phyloP scores from a whole-genome alignment of 2,329 filamentous ascomycete genomes.

The Fusarium pininemorale region DNA sequence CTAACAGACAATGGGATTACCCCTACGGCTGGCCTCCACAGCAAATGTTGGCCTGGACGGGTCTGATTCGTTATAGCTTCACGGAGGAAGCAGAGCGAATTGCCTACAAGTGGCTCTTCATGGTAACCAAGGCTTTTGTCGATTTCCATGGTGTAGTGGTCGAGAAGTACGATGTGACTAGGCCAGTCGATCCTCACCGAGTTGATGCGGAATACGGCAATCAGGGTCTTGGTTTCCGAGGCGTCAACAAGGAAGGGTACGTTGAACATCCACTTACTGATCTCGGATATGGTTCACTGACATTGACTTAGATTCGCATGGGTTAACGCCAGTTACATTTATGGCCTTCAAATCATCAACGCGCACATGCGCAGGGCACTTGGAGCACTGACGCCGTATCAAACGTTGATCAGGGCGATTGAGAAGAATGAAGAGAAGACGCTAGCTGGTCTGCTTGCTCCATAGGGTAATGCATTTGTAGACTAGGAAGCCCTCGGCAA shows the following conservation, averaged over 20 bases:
- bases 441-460: conserved; percentile 53
- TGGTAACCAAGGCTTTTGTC: conserved; percentile 98
- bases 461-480: conserved; percentile 24
- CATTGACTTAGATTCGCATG: conserved; percentile 80
- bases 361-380: conserved; percentile 90
- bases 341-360: conserved; percentile 87
- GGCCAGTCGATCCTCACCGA: conserved; percentile 87
- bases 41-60: conserved; percentile 98
- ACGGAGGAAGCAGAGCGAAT: conserved; percentile 87
- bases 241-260: conserved; percentile 93
- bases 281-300: conserved; percentile 40
- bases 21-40: conserved; percentile 98
- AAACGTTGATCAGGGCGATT: conserved; percentile 78
- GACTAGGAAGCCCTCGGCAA: conserved; percentile 8
- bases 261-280: neutral
- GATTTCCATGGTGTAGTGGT: conserved; percentile 99
- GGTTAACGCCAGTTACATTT: conserved; percentile 98
- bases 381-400: conserved; percentile 86
- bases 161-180: conserved; percentile 97
- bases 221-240: conserved; percentile 94
- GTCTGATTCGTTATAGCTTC: conserved; percentile 90
- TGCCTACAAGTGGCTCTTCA: conserved; percentile 96
- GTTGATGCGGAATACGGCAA: conserved; percentile 98
- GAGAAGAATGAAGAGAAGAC: conserved; percentile 64
- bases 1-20: conserved; percentile 98